A percentile compares a stretch with the other conserved stretches of the same genome.
Evolutionary conservation across 148 eudicot genomes (phyloP).

Genomic region (Vaccinium macrocarpon): DNA sequence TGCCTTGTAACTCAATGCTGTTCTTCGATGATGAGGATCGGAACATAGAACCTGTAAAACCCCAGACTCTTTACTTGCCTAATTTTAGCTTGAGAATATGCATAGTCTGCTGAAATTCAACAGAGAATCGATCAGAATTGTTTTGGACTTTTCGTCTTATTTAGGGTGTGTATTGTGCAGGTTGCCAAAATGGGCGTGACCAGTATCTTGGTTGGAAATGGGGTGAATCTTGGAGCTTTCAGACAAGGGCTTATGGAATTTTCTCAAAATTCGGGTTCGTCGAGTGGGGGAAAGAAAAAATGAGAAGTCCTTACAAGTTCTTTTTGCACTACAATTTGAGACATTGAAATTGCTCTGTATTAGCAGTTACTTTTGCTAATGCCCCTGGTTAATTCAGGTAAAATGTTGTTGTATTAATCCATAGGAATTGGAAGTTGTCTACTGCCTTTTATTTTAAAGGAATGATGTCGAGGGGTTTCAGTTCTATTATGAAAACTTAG

Average conservation of each 20-base stretch:
- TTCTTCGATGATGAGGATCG: conserved; percentile 94
- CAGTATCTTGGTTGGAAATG: conserved; percentile 66
- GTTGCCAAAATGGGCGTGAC: conserved; percentile 78
- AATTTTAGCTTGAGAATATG: neutral
- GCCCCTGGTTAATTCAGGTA: neutral
- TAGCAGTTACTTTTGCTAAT: conserved; percentile 4
- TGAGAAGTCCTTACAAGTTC: conserved; percentile 4
- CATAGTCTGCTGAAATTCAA: neutral
- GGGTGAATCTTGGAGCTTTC: conserved; percentile 67
- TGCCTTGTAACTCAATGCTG: conserved; percentile 86
- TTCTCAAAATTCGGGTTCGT: conserved; percentile 43
- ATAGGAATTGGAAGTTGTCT: neutral
- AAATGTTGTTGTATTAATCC: neutral
- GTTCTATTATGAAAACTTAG: neutral
- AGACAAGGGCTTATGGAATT: conserved; percentile 58
- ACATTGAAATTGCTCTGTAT: neutral
- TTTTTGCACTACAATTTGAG: neutral
- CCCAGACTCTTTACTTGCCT: no score
- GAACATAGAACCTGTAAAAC: conserved; percentile 68
- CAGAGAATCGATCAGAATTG: neutral
- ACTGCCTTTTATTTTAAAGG: neutral
- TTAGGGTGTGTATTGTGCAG: conserved; percentile 29
- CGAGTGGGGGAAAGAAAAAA: neutral
- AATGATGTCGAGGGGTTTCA: neutral
- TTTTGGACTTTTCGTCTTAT: neutral